Evolutionary conservation across 768 basidiomycete genomes (phyloP).

Genomic region (Pholiota conissans): DNA sequence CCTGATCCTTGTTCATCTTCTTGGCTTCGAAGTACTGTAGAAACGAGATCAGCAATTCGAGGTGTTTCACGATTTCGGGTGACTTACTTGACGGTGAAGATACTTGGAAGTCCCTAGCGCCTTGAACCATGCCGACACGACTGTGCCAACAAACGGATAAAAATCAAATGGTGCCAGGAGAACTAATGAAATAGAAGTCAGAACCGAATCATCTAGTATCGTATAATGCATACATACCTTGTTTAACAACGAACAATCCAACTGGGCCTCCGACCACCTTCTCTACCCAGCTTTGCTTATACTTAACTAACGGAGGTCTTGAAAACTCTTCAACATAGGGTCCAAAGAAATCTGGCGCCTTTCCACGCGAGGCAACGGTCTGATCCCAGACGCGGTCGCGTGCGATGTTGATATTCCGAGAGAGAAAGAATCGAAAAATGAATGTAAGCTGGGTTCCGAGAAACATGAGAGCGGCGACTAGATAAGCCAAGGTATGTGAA

Average conservation of each 20-base stretch:
- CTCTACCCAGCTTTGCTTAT: slow-evolving; percentile 27
- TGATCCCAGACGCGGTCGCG: slow-evolving; percentile 78
- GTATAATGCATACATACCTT: slow-evolving; percentile 34
- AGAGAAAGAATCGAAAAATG: slow-evolving; percentile 82
- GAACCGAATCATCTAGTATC: background rate
- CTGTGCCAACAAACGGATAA: slow-evolving; percentile 68
- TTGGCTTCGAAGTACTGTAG: slow-evolving; percentile 81
- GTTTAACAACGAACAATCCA: slow-evolving; percentile 44
- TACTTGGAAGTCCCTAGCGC: slow-evolving; percentile 65
- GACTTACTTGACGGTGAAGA: slow-evolving; percentile 65
- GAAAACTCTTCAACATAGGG: slow-evolving; percentile 85
- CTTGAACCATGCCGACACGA: slow-evolving; percentile 63
- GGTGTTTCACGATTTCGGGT: background rate
- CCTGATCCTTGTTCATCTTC: slow-evolving; percentile 71
- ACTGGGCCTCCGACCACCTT: slow-evolving; percentile 37
- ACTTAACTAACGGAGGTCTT: slow-evolving; percentile 45
- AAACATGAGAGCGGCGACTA: slow-evolving; percentile 76
- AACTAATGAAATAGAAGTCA: slow-evolving; percentile 32
- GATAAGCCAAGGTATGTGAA: background rate
- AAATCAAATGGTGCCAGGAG: slow-evolving; percentile 63
- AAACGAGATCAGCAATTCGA: background rate
- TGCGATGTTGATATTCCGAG: slow-evolving; percentile 80
- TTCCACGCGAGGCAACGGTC: slow-evolving; percentile 81
- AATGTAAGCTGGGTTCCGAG: slow-evolving; percentile 71
- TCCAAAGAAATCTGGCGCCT: slow-evolving; percentile 81